Evolutionary conservation across 2,329 filamentous ascomycete species (phyloP).

Genomic region (Fusarium tupiense): DNA sequence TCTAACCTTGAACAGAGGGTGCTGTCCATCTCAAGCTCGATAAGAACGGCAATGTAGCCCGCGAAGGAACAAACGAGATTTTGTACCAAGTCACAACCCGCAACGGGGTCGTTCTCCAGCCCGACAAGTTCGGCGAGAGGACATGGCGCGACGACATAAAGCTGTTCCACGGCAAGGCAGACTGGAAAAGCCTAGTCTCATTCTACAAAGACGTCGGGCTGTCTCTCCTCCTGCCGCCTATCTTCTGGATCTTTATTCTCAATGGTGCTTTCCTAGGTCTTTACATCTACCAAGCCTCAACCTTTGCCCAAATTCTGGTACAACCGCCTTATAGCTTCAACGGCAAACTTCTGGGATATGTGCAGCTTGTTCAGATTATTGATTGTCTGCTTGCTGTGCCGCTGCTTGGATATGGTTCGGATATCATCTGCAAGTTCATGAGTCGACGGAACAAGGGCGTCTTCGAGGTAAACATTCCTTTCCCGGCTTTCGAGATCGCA

Average conservation of each 20-base stretch:
- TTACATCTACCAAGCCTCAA: constrained; percentile 13
- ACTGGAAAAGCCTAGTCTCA: background rate
- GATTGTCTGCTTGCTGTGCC: constrained; percentile 9
- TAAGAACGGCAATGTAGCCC: background rate
- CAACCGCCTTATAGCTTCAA: background rate
- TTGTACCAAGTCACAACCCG: constrained; percentile 7
- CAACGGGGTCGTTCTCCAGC: background rate
- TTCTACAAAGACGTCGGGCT: constrained; percentile 1
- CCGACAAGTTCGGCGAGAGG: background rate
- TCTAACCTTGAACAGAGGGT: background rate
- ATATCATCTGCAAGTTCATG: constrained; percentile 3
- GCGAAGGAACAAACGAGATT: background rate
- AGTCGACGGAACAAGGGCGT: background rate
- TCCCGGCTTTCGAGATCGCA: accelerated
- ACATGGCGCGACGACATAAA: background rate
- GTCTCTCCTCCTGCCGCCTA: background rate
- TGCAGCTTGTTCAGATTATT: background rate
- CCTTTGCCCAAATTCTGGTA: background rate
- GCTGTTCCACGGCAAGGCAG: background rate
- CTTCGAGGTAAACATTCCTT: background rate
- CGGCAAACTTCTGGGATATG: background rate
- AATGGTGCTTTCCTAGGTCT: constrained; percentile 13
- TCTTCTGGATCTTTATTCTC: constrained; percentile 12
- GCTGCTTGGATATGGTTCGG: background rate
- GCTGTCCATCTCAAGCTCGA: background rate